These are phyloP conservation scores for Penicillium fuscoglaucum DNA, from an alignment of 2,329 filamentous ascomycete genomes.

Conservation along the genomic window DNA sequence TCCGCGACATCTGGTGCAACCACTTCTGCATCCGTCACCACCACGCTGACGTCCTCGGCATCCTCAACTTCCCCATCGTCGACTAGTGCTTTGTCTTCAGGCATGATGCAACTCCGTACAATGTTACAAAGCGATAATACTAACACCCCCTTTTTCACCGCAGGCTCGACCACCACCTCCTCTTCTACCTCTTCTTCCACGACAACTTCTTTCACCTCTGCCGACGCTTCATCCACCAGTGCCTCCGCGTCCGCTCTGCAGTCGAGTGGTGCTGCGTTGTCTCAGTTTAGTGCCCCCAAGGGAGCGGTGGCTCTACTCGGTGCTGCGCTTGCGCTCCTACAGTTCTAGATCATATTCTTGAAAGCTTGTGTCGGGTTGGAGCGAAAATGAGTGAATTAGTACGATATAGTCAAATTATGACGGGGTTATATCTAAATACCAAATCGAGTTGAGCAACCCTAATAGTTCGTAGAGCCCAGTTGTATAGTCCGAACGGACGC, in stretches of 20 bases:
- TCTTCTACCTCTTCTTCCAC: background rate
- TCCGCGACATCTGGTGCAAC: background rate
- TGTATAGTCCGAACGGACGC: too few relatives aligned
- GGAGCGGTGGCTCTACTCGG: slow-evolving; percentile 4
- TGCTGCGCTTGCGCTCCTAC: slow-evolving; percentile 6
- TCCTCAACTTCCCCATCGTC: slow-evolving; percentile 2
- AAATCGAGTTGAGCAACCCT: background rate
- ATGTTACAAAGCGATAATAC: background rate
- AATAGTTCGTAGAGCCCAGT: background rate
- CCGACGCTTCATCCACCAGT: background rate
- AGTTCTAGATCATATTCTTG: background rate
- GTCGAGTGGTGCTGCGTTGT: slow-evolving; percentile 1
- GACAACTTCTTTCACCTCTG: background rate
- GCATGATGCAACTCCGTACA: slow-evolving; percentile 11
- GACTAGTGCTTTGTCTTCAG: slow-evolving; percentile 9
- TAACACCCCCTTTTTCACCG: background rate
- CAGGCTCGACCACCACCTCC: background rate
- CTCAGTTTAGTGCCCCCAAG: slow-evolving; percentile 1
- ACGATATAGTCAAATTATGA: background rate
- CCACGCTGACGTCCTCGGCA: slow-evolving; percentile 1
- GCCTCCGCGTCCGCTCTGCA: background rate
- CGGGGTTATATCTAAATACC: background rate
- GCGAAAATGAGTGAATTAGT: background rate
- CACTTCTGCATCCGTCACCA: background rate
- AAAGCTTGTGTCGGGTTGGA: background rate